phyloP scores from a whole-genome alignment of 345 rosid genomes.

The Citropsis articulata region DNA sequence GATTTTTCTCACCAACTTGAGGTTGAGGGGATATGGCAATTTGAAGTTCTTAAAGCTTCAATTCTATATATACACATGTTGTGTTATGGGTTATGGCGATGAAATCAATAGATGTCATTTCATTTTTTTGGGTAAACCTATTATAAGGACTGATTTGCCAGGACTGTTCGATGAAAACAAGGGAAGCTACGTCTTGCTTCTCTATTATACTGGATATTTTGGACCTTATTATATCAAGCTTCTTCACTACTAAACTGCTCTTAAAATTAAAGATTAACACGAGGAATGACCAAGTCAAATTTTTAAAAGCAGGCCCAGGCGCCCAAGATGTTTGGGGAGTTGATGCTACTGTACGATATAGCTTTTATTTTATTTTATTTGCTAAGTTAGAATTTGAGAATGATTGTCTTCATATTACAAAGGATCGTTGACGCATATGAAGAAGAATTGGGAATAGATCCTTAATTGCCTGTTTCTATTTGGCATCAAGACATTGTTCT shows the following conservation, averaged over 20 bases:
- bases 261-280: background rate
- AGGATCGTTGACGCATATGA: background rate
- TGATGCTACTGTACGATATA: no score
- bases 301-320: background rate
- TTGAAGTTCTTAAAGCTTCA: background rate
- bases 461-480: background rate
- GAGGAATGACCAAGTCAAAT: background rate
- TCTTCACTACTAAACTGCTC: background rate
- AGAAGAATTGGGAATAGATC: background rate
- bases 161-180: background rate
- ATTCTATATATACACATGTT: conserved; percentile 8
- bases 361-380: background rate
- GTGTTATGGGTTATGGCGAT: background rate
- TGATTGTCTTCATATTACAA: background rate
- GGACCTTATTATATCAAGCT: background rate
- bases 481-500: background rate
- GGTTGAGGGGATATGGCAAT: background rate
- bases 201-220: background rate
- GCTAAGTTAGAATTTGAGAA: background rate
- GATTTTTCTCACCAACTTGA: background rate
- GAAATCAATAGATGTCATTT: background rate
- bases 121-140: no score
- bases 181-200: background rate
- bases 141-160: background rate
- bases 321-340: background rate